These are phyloP conservation scores for Monosporascus sp. DNA, from an alignment of 2,329 filamentous ascomycete genomes.

Conservation along the genomic window DNA sequence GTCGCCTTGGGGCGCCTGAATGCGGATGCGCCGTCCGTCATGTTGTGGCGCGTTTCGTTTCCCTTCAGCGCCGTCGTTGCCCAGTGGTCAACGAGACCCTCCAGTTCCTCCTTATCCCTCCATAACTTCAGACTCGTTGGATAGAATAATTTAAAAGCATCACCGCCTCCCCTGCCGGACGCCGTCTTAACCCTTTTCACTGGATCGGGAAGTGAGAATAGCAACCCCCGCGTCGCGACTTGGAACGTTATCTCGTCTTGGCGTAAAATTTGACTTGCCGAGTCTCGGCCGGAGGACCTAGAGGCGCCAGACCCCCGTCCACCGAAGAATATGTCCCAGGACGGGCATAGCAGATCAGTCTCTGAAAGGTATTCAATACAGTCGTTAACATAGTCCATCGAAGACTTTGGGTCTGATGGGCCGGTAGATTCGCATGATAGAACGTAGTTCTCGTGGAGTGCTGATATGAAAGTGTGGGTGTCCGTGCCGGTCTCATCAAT, in stretches of 20 bases:
- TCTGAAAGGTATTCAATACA: slow-evolving; percentile 85
- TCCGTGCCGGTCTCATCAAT: slow-evolving; percentile 93
- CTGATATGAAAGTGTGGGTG: slow-evolving; percentile 80
- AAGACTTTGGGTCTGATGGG: slow-evolving; percentile 46
- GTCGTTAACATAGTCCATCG: slow-evolving; percentile 73
- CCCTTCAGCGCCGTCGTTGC: slow-evolving; percentile 55
- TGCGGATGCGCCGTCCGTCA: slow-evolving; percentile 41
- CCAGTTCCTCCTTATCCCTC: slow-evolving; percentile 76
- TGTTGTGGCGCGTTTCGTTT: slow-evolving; percentile 33
- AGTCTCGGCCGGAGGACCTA: slow-evolving; percentile 46
- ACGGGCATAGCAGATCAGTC: slow-evolving; percentile 76
- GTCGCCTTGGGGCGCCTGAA: slow-evolving; percentile 40
- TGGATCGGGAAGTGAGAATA: slow-evolving; percentile 79
- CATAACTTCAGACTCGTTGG: slow-evolving; percentile 79
- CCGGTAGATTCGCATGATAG: slow-evolving; percentile 66
- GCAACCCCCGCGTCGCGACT: slow-evolving; percentile 76
- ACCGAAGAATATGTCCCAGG: slow-evolving; percentile 63
- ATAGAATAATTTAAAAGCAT: slow-evolving; percentile 87
- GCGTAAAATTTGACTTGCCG: slow-evolving; percentile 67
- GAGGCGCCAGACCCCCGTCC: slow-evolving; percentile 45
- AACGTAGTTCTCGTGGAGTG: slow-evolving; percentile 89
- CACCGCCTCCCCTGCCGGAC: slow-evolving; percentile 40
- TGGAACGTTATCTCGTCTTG: slow-evolving; percentile 96
- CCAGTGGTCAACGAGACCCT: slow-evolving; percentile 66
- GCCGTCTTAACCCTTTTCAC: slow-evolving; percentile 63